Base-by-base conservation (phyloP, 2,329 filamentous ascomycete species). In the Triangularia setosa region DNA sequence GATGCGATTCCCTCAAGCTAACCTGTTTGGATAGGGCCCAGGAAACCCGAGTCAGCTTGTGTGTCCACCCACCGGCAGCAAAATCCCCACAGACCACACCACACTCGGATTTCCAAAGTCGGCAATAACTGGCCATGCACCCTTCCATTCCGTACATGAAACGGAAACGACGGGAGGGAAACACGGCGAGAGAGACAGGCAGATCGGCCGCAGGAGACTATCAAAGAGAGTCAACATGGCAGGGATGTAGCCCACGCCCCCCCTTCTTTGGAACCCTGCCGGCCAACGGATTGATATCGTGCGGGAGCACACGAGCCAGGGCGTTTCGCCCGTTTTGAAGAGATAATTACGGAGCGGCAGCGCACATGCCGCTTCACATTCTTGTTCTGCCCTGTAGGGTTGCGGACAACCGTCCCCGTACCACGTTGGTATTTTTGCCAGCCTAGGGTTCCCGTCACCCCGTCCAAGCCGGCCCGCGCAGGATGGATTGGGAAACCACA, bases 331-430 rank as follows among this genome's bases (percentile, higher is more conserved):
- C 54, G 54, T 57, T 57, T 57, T 27, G 3, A 1, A 56, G 33
- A 55, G 52, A 48, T 40, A n/a, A n/a, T n/a, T n/a, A 60, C 58
- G 58, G 58, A 60, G 27, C 35, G 58, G 58, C 58, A 52, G 58
- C 56, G 56, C 56, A 18, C 30, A 28, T 40, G 23, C 44, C 44
- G 44, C 44, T 52, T 52, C n/a, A 52, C 44, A 52, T 21, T 52
- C 44, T 21, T 33, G 7, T 33, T 55, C 52, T 55, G 52, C 52
- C 52, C 52, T 55, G 25, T 28, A 55, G 52, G 52, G 52, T 55
- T 55, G 21, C 23, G 25, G 52, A 27, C 23, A 55, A 55, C 52
- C 52, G 52, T 55, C 25, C 52, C 52, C 52, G 52, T 55, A n/a
- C 52, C 52, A 28, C 52, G 23, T 55, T 55, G 40, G 23, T 55